Base-by-base conservation (phyloP, 228 moss, liverwort and hornwort species). In the Sphagnum fallax region DNA sequence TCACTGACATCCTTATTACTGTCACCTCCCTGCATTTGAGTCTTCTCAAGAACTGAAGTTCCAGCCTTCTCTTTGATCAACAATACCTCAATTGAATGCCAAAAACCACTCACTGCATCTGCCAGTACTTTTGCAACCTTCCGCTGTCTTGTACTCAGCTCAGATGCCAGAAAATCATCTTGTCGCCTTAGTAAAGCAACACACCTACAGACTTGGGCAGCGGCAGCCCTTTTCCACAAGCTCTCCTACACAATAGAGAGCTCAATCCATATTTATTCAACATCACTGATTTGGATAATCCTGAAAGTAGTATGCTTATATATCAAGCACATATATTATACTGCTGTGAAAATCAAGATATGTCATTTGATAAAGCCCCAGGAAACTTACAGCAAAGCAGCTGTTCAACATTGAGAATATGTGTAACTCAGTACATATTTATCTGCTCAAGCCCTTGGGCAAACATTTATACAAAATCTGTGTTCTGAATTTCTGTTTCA, bases 201-300 rank as follows among this genome's bases (percentile, higher is more conserved):
- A 70, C 55, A 77, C 8, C 83, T 79, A 72, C 75, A 77, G 62
- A 90, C 77, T 62, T 86, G 84, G 75, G 88, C 77, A 32, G 90
- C 89, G 68, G 64, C 55, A 65, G 82, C 88, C 53, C 70, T 80
- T 80, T 94, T 94, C 90, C 90, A 94, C 69, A 79, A 73, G 10
- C 91, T 81, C 80, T 94, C 94, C 91, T 94, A 81, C 51, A 77
- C 5, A 73, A 51, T 51, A 32, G 32, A 32, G 32, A 32, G 32
- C 32, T 32, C 32, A 32, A 32, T 32, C 32, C 32, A 32, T 32
- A 32, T 55, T 12, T 12, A 55, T 55, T 55, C 55, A 55, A 8
- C 32, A 32, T 32, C 2, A 32, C 32, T 32, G 32, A 32, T 32
- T 32, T 32, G 32, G 32, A 32, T 32, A 32, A 32, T 32, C 32